These are phyloP conservation scores for Tardiomyces blankii DNA, from an alignment of 1,139 yeast genomes.

Conservation along the genomic window DNA sequence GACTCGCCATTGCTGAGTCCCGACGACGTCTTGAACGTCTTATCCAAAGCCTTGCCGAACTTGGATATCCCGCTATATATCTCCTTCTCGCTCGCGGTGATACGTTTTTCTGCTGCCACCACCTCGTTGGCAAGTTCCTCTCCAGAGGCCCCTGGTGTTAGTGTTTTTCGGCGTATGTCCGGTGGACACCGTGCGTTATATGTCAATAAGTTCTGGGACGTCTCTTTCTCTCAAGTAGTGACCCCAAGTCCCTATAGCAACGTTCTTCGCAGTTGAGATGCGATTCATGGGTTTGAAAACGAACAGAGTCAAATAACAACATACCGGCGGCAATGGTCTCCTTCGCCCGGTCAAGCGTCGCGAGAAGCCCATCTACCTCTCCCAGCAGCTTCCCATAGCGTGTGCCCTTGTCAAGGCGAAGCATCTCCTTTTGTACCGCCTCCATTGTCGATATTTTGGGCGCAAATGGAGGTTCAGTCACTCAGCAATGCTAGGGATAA, in stretches of 20 bases:
- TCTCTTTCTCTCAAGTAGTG: too few relatives aligned
- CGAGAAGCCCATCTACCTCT: neutral
- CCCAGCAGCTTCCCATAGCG: neutral
- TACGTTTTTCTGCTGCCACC: neutral
- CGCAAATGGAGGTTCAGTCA: neutral
- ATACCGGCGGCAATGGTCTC: neutral
- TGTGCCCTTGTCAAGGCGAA: neutral
- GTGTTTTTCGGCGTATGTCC: neutral
- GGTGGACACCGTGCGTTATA: too few relatives aligned
- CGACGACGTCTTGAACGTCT: slow-evolving; percentile 19
- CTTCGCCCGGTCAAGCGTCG: neutral
- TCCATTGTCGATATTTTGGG: neutral
- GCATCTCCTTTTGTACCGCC: neutral
- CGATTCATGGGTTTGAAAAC: too few relatives aligned
- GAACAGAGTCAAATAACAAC: too few relatives aligned
- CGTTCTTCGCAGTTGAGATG: too few relatives aligned
- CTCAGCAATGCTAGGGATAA: neutral
- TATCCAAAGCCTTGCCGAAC: slow-evolving; percentile 25
- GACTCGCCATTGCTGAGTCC: slow-evolving; percentile 16
- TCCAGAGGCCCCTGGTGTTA: neutral
- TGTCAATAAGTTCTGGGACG: too few relatives aligned
- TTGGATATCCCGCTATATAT: slow-evolving; percentile 22
- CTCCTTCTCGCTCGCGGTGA: slow-evolving; percentile 17
- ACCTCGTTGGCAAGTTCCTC: neutral
- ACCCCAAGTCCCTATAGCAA: too few relatives aligned